A percentile compares a stretch with the other conserved stretches of the same genome.
Conservation (phyloP, 2,329 filamentous ascomycete genomes). For the Penicillium sumatraense region DNA sequence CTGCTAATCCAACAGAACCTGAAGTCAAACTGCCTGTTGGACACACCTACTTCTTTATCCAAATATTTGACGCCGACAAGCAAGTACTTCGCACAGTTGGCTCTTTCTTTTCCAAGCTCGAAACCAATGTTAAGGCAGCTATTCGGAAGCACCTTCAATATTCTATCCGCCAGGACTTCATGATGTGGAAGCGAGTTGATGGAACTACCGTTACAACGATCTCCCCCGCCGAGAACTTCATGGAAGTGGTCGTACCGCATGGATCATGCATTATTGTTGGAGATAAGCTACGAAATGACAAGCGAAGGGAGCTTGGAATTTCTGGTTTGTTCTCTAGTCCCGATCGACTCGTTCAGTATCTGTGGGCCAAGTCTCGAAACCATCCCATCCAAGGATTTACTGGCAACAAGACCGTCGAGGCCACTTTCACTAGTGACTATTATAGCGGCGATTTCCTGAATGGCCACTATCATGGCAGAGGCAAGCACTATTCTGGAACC, state of each 20-base stretch:
- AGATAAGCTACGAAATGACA: conserved; percentile 43
- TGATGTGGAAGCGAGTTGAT: conserved; percentile 50
- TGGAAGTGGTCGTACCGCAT: conserved; percentile 38
- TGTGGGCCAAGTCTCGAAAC: conserved; percentile 49
- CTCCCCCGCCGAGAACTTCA: conserved; percentile 40
- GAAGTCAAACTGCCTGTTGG: conserved; percentile 33
- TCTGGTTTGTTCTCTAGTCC: conserved; percentile 43
- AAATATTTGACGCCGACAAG: conserved; percentile 57
- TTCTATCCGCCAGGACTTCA: conserved; percentile 44
- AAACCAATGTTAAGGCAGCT: conserved; percentile 45
- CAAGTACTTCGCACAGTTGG: conserved; percentile 48
- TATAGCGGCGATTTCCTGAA: conserved; percentile 59
- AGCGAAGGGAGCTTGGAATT: conserved; percentile 39
- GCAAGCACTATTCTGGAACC: conserved; percentile 57
- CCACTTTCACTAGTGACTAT: conserved; percentile 59
- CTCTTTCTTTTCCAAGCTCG: conserved; percentile 47
- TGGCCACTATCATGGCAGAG: conserved; percentile 58
- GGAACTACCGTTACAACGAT: conserved; percentile 40
- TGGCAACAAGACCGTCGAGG: conserved; percentile 55
- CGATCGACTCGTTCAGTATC: conserved; percentile 47
- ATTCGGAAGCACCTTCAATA: conserved; percentile 46
- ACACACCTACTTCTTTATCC: conserved; percentile 54
- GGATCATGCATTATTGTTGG: conserved; percentile 49
- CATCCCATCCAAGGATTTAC: conserved; percentile 51
- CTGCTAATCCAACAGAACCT: conserved; percentile 23